Base-by-base conservation (phyloP, 805 yeast species). In the Hanseniaspora occidentalis region DNA sequence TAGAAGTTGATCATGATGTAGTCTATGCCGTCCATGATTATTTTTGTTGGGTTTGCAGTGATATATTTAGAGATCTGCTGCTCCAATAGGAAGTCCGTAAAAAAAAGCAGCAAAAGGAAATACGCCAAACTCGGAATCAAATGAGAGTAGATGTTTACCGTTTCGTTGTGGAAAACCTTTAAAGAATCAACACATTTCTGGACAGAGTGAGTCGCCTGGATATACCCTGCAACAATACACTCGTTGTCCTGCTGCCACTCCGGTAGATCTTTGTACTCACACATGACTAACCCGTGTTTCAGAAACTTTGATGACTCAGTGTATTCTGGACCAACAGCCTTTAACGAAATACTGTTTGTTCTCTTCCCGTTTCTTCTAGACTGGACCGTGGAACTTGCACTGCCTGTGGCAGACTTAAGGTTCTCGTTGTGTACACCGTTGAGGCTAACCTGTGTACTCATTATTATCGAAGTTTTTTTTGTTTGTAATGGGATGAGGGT, bases 221-320 rank as follows among this genome's bases (percentile, higher is more conserved):
- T 78, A 50, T 82, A 82, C 4, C 85, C 85, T 1, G 75, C 62
- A 31, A 63, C 53, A 36, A 82, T 81, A 52, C 57, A 76, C 47
- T 77, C 80, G 54, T 82, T 82, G 52, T 82, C 92, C 43, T 70
- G 65, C 52, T 79, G 86, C 92, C 92, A 81, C 13, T 61, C 70
- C 19, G 77, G 82, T 21, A 82, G 54, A 47, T 79, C 79, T 43
- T 75, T 69, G 63, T 68, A 79, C 26, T 43, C 27, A 36, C 45
- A 50, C 9, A 53, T 37, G 5, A 33, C 3, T 13, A 41, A 21
- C 14, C 23, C 38, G 42, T 27, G 20, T 38, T 13, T 29, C 14
- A 36, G 21, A 3, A 3, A 18, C 17, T 29, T 29, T n/a, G 16
- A 3, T 4, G 14, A 13, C n/a, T 25, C n/a, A 4, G 10, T 5